phyloP scores from a whole-genome alignment of 768 basidiomycete species.

The Favolaschia claudopus region DNA sequence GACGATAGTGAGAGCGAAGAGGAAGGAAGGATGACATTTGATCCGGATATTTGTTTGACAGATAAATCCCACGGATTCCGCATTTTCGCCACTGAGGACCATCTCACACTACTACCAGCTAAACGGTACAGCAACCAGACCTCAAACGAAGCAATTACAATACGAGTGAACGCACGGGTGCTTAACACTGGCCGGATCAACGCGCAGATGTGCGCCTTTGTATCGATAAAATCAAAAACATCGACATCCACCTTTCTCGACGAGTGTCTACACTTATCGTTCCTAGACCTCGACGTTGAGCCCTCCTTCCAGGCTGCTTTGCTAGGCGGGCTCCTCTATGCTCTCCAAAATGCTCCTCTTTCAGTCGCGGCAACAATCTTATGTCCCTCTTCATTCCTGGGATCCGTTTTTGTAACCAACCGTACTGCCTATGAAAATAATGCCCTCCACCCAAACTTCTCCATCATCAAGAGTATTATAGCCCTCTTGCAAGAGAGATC shows the following conservation, averaged over 20 bases:
- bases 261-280: no score
- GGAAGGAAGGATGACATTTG: neutral
- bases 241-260: neutral
- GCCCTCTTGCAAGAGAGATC: conserved; percentile 3
- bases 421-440: neutral
- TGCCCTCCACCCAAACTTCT: neutral
- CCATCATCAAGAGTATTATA: neutral
- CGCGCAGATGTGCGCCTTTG: neutral
- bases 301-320: neutral
- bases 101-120: neutral
- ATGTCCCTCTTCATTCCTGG: neutral
- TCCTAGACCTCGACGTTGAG: no score
- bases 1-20: neutral
- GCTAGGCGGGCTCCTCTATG: neutral
- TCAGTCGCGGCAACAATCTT: neutral
- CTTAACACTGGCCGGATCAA: neutral
- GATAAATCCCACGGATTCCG: conserved; percentile 1
- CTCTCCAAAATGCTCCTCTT: neutral
- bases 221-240: neutral
- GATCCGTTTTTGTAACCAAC: neutral
- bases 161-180: neutral
- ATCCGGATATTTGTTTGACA: neutral
- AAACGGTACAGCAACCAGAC: neutral
- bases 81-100: conserved; percentile 4
- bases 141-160: no score